Evolutionary conservation across 257 asterid species (phyloP).

Genomic region (Fraxinus americana): DNA sequence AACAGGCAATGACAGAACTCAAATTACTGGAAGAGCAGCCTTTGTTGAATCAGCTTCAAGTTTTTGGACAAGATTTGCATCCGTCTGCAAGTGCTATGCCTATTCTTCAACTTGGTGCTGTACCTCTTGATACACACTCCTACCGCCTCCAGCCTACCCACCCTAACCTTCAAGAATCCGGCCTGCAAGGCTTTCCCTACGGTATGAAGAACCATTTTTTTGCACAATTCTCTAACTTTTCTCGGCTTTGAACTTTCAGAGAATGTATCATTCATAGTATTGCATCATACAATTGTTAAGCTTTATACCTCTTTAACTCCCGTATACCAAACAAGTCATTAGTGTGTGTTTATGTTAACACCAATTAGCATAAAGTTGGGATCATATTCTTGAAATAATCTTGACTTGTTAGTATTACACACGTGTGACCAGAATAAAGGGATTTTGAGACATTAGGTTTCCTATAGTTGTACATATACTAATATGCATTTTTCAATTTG

Average conservation of each 20-base stretch:
- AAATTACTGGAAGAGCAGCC: conserved; percentile 57
- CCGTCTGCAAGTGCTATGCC: conserved; percentile 14
- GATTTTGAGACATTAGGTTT: no score
- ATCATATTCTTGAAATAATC: no score
- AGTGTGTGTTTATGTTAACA: not conserved
- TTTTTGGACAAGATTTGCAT: conserved; percentile 53
- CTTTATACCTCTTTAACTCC: not conserved
- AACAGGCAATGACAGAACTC: conserved; percentile 52
- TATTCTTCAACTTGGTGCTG: conserved; percentile 39
- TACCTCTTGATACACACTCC: conserved; percentile 40
- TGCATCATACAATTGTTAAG: no score
- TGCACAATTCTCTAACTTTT: no score
- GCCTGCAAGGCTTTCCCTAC: conserved; percentile 21
- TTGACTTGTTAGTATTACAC: no score
- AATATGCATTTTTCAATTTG: not conserved
- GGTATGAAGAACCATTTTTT: not conserved
- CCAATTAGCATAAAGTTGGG: no score
- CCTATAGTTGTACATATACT: not conserved
- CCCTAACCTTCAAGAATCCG: conserved; percentile 62
- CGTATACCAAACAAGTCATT: not conserved
- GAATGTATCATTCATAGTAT: no score
- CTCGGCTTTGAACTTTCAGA: no score
- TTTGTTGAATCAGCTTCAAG: conserved; percentile 59
- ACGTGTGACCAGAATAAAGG: no score
- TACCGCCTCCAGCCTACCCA: conserved; percentile 65